Evolutionary conservation across 352 stramenopile genomes (phyloP), one percentile per base, ranked within the genome.

Genomic region (Phytophthora boehmeriae): DNA sequence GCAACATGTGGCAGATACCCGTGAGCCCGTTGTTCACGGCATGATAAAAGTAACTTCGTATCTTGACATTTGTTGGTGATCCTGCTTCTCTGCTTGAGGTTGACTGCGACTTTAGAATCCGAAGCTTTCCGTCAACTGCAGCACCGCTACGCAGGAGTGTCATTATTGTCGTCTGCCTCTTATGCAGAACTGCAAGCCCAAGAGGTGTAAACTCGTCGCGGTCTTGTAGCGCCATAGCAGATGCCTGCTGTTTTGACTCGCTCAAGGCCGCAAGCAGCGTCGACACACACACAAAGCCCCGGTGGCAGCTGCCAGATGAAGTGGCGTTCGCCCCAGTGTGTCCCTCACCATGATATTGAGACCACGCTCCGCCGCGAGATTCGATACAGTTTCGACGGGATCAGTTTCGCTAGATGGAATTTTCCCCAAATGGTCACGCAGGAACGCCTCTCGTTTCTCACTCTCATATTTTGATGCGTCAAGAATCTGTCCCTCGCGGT

Each of bases 371-470:
- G 78, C 72, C 2, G 70, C 72, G 13, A 93, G 57, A 50, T 90
- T 92, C 4, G 82, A 89, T 5, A 92, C 77, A 0, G 83, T 93
- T 54, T 93, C 85, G 1, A 93, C 84, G 0, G 85, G 85, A 66
- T 93, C 85, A 1, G 64, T 82, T 35, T 87, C 77, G 6, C 48
- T 56, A 1, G 34, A 36, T 8, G 78, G 78, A 25, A 93, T 84
- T 19, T 50, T 57, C 0, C 49, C 50, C 11, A 93, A 35, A n/a
- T 61, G 60, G 13, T 76, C 63, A 16, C 68, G 36, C 22, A 72
- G 34, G 20, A 88, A 91, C 2, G 65, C 63, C 10, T 78, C 45
- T n/a, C 49, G 23, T 19, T 82, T 85, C 32, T 88, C 77, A n/a
- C 22, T 35, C 20, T 88, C 77, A 32, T 88, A 88, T 6, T 17